phyloP scores from a whole-genome alignment of 805 yeast species.

The Blastobotrys americana region DNA sequence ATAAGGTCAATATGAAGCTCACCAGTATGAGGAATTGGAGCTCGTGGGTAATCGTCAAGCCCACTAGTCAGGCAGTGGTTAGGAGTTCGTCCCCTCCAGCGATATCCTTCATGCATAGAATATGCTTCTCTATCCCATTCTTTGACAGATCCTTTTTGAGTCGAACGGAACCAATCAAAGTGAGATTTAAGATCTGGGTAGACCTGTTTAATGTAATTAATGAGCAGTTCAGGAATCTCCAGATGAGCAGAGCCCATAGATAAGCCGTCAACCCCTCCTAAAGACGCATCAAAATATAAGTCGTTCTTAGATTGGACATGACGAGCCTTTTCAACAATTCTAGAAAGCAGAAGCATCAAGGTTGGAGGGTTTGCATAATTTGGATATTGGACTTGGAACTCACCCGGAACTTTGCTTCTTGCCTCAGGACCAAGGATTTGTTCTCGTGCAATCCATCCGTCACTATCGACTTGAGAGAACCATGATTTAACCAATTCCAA shows the following conservation, averaged over 20 bases:
- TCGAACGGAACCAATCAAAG: constrained; percentile 74
- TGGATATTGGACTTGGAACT: constrained; percentile 80
- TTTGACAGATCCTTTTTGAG: constrained; percentile 68
- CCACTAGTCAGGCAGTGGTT: constrained; percentile 90
- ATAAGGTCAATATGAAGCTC: constrained; percentile 86
- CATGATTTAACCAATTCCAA: constrained; percentile 79
- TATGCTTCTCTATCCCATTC: constrained; percentile 58
- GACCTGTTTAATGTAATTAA: constrained; percentile 41
- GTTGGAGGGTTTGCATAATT: constrained; percentile 95
- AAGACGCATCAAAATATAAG: background rate
- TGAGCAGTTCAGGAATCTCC: constrained; percentile 39
- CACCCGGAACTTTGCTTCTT: constrained; percentile 75
- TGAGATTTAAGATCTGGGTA: constrained; percentile 74
- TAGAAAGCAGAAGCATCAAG: constrained; percentile 49
- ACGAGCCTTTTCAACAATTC: constrained; percentile 41
- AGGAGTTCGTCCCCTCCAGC: constrained; percentile 90
- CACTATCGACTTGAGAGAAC: constrained; percentile 77
- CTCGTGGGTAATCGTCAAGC: constrained; percentile 90
- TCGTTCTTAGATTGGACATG: constrained; percentile 2
- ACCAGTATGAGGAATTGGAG: constrained; percentile 70
- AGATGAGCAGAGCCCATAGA: constrained; percentile 43
- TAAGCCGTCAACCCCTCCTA: background rate
- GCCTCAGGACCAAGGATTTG: constrained; percentile 90
- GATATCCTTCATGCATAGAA: constrained; percentile 56
- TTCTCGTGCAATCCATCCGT: constrained; percentile 97